Base-by-base conservation (phyloP, 352 stramenopile species). In the Pythium sukuiense region DNA sequence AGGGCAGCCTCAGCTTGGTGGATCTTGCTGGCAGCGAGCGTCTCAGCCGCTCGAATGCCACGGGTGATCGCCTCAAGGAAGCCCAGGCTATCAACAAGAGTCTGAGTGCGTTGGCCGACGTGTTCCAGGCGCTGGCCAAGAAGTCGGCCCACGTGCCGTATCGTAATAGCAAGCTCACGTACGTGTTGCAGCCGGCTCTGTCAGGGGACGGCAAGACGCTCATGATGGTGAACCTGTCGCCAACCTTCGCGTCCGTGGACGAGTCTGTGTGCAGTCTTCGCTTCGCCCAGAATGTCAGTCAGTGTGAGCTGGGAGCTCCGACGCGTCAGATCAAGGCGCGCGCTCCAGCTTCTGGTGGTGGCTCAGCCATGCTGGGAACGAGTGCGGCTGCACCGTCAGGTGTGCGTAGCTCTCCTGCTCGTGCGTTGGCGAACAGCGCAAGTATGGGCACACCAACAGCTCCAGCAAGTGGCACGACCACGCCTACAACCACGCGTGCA, bases 201-300 rank as follows among this genome's bases (percentile, higher is more conserved):
- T 98, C 95, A 65, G 97, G 97, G 11, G 96, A 99, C 79, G 97
- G 97, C 45, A 99, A 99, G 83, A 99, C 97, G 65, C 83, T 99
- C 43, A 99, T 99, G 97, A 99, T 99, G 87, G 97, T 99, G 45
- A 99, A 99, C 74, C 76, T 99, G 29, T 99, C 94, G 70, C 97
- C 98, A 3, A 99, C 97, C 20, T 84, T 91, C 30, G 80, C 87
- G 49, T 99, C 96, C 61, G 81, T 98, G 37, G 88, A 97, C 69
- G 98, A 99, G 79, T 98, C 95, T 70, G 74, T 99, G 6, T 99
- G 97, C 79, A 99, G 96, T 62, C 87, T 99, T 32, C 87, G 97
- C 52, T 99, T 99, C 76, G 98, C 97, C 8, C 79, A 94, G 43
- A 93, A 98, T 69, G 97, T 99, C 53, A 99, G 98, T 73, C 87